Base-by-base conservation (phyloP, 176 grass and related monocot genomes). In the Metroxylon sagu region DNA sequence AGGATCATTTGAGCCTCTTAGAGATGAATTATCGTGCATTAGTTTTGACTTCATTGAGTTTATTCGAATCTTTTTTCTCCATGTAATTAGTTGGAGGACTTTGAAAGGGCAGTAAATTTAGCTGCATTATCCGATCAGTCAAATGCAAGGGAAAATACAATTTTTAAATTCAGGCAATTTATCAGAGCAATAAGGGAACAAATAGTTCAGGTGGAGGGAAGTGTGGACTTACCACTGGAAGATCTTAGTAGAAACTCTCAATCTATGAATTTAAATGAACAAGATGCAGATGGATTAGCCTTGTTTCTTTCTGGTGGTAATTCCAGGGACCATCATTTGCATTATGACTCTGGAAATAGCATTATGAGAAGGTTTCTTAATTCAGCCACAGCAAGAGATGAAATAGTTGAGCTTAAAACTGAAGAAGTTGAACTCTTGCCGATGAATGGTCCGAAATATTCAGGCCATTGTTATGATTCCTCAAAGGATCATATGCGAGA, bases 91-190 rank as follows among this genome's bases (percentile, higher is more conserved):
- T 65, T 95, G 52, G 89, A 95, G 65, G 85, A 95, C 79, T 95
- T 95, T 73, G 89, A 87, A 29, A 82, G 89, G 54, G 89, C 80
- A 52, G 85, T 95, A 14, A 76, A 85, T 72, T 80, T 80, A 57
- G 89, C 77, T 59, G 58, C 76, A 77, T 73, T 83, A 26, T 82
- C 75, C 64, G 69, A 89, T 51, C 89, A 69, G 50, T 85, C 81
- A 74, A 95, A 74, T 81, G 85, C 89, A 61, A 89, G 89, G 63
- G 77, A 89, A 66, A 89, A 89, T 89, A 75, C 89, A 58, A 85
- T 95, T 39, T 89, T 65, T 19, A 88, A 95, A 69, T 95, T 95
- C 30, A 83, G 79, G 55, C 81, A 95, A 62, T 95, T 95, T 58
- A 85, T 85, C 60, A 73, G 64, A 69, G 89, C 89, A 64, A 77